Conservation (phyloP, 2,329 filamentous ascomycete genomes). For the Oidium heveae region DNA sequence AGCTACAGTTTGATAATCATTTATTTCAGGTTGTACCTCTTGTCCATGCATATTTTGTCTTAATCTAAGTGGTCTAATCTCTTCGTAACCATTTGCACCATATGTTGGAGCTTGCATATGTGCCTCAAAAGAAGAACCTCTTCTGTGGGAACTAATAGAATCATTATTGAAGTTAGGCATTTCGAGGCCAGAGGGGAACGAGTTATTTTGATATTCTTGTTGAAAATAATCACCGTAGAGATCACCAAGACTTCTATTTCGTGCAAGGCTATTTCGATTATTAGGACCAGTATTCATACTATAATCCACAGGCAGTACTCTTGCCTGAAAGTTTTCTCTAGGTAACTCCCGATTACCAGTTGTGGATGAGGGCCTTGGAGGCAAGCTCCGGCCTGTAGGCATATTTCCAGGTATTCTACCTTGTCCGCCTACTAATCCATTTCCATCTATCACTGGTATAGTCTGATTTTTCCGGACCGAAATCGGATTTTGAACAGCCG, state of each 20-base stretch:
- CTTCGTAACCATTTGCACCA: slow-evolving; percentile 15
- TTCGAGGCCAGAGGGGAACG: slow-evolving; percentile 8
- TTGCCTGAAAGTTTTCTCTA: slow-evolving; percentile 25
- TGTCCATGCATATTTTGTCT: slow-evolving; percentile 33
- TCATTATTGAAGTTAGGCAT: slow-evolving; percentile 13
- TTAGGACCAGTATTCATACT: slow-evolving; percentile 1
- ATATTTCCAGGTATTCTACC: slow-evolving; percentile 12
- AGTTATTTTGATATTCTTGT: slow-evolving; percentile 4
- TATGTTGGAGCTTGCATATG: slow-evolving; percentile 15
- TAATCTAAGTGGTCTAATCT: slow-evolving; percentile 35
- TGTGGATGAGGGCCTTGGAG: slow-evolving; percentile 29
- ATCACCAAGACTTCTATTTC: slow-evolving; percentile 20
- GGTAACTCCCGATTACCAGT: slow-evolving; percentile 26
- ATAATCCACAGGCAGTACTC: slow-evolving; percentile 9
- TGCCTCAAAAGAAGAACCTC: slow-evolving; percentile 11
- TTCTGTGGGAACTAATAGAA: slow-evolving; percentile 5
- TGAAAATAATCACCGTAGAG: slow-evolving; percentile 29
- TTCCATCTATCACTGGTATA: not conserved
- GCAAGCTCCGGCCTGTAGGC: slow-evolving; percentile 20
- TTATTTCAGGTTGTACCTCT: slow-evolving; percentile 28
- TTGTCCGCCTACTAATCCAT: not conserved
- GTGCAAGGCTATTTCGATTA: not conserved
- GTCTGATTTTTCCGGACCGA: not conserved
- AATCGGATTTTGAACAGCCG: not conserved
- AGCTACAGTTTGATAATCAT: slow-evolving; percentile 48